Evolutionary conservation across 148 eudicot species (phyloP), one percentile per base, ranked within the genome.

Genomic region (Cornus florida): DNA sequence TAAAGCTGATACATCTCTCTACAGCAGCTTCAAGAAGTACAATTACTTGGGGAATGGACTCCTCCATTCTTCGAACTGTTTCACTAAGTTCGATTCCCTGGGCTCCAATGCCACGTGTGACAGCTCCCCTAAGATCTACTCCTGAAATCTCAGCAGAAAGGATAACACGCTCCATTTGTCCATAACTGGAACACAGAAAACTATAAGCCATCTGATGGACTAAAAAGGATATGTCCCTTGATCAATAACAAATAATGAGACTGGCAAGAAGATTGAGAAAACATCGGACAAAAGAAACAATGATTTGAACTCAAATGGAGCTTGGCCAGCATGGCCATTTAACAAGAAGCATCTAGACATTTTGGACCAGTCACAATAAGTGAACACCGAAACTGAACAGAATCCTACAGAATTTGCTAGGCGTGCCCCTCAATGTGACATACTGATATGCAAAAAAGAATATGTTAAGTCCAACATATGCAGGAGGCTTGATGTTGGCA

Each of bases 21-120:
- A 92, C 91, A 70, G 99, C 87, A 32, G 94, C 91, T 92, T 95
- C 99, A 75, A 95, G 91, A 75, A 93, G 91, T 74, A 95, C 71
- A 81, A 95, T 93, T 83, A 95, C 94, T 84, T 92, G 97, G 71
- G 99, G 97, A 76, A 95, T 89, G 20, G 99, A 93, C 78, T 95
- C 99, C 77, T 93, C 99, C 99, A 93, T 93, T 81, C 99, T 92
- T 83, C 99, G 81, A 74, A 95, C 99, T 57, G 99, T 95, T 86
- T 95, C 99, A 86, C 99, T 95, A 67, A 95, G 88, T 84, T 95
- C 99, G 75, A 95, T 88, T 72, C 99, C 99, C 80, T 95, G 99
- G 70, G 97, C 92, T 35, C 99, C 99, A 77, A 92, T 81, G 14
- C 97, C 91, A 75, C 93, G 94, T 78, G 91, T 79, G 81, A 91